Evolutionary conservation across 306 rosid species (phyloP), one percentile per base, ranked within the genome.

Genomic region (Quercus wislizeni): DNA sequence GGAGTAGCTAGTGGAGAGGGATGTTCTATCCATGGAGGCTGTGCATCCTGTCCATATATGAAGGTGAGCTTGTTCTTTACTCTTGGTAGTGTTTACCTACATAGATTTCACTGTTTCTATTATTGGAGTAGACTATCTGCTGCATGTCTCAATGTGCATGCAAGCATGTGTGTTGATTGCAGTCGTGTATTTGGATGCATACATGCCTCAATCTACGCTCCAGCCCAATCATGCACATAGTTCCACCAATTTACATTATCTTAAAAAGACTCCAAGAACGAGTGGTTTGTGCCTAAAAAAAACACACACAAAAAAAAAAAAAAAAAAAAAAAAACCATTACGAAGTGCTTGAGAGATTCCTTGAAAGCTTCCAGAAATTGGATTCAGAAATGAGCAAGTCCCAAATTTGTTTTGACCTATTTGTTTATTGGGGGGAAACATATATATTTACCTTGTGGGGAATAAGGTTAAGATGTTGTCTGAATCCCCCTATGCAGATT

Each of bases 1-100:
- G 99, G 98, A 88, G 85, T 91, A 64, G 85, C 96, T 52, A 83
- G 91, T 14, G 99, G 99, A 69, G 99, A 93, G 87, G 97, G 99
- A 20, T 95, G 99, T 87, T 95, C 98, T 25, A 87, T 93, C 78
- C 91, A 95, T 31, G 98, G 98, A 43, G 97, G 99, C 52, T 95
- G 99, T 73, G 99, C 99, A 28, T 95, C 99, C 69, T 95, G 99
- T 88, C 99, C 99, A 23, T 95, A 93, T 88, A 93, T 95, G 99
- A 95, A 95, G 97, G 99, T 95, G 68, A 78, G 86, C 71, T 21
- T 51, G 21, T 73, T 23, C 5, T 69, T 78, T 71, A 7, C 13
- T 73, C 12, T 69, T 78, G 5, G 58, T 25, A 17, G 43, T 56
- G 18, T 55, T 71, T 11, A 6, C 41, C 43, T 41, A 35, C 46